Evolutionary conservation across 768 basidiomycete genomes (phyloP), one percentile per base, ranked within the genome.

Genomic region (Hygrocybe coccinea): DNA sequence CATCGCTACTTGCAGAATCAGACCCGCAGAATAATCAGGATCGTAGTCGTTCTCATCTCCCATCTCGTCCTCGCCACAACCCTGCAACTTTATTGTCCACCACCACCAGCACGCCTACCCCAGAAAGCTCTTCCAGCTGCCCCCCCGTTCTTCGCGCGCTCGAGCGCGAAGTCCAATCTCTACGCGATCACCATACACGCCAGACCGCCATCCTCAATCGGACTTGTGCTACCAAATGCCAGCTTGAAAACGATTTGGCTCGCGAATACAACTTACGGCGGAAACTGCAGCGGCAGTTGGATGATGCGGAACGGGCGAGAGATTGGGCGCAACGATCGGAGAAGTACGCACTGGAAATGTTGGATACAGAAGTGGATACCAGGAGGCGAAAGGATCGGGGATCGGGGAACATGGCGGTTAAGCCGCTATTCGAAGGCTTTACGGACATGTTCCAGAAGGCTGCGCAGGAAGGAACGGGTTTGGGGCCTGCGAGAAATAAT

Each of bases 381-480:
- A 87, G 65, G 83, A 85, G 69, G 83, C 82, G 66, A 75, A 79
- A 33, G 41, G 57, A 58, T 17, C 17, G 29, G 8, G 63, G 82
- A 84, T 68, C 83, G 82, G 65, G 8, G 3, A 29, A 29, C 29
- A 29, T 29, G 29, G 29, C 8, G 29, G 29, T 29, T 8, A 29
- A 29, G 29, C 29, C 29, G 29, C 3, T 29, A 29, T 29, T 29
- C 29, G 29, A n/a, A n/a, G n/a, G 29, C 29, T 8, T 29, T 8
- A 8, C 29, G 29, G 29, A 29, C 4, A 29, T 29, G 29, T 4
- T 29, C 29, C 29, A 29, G 29, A 29, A 8, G 8, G 29, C 29
- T 8, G 29, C 29, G 29, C 29, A 29, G 8, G 29, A 29, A 29
- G 29, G 29, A 29, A 8, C 8, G 8, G 29, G 29, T 8, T 29